Evolutionary conservation across 352 stramenopile genomes (phyloP), one percentile per base, ranked within the genome.

Genomic region (Phytophthora lateralis): DNA sequence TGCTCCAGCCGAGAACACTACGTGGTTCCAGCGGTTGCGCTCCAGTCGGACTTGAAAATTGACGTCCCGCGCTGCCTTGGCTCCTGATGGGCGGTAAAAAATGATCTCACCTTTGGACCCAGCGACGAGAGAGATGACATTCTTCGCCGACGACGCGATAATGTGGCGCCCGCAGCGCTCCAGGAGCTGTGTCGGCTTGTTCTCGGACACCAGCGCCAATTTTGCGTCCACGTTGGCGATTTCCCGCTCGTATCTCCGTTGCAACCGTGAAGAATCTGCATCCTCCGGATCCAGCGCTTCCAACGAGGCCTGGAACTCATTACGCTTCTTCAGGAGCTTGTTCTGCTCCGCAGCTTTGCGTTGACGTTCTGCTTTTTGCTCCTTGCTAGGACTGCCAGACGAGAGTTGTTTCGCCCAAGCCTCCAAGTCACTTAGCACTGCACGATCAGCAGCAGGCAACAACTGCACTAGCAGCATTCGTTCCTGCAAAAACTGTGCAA

Each of bases 261-360:
- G 63, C 12, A 91, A 44, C 0, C 80, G 71, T 10, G 69, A 30
- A 14, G 38, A 58, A n/a, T 83, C 68, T 4, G 57, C 18, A 7
- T 64, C 53, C 0, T 67, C 49, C 2, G 55, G 61, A 45, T 66
- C 44, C 17, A 88, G 24, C 0, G 53, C 59, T 3, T 54, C 52
- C 49, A 83, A 29, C 12, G 71, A 57, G 7, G 63, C 49, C 9
- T 72, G 66, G 18, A 78, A 62, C 55, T 85, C 76, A 21, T 62
- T 63, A 8, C 83, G 79, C 39, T 93, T 91, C 21, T 57, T 76
- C 15, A 93, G 63, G 20, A 88, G 21, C 38, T 85, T 88, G n/a
- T 63, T 73, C n/a, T 90, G 80, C 35, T 88, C 73, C 6, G 55
- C 56, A 10, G 64, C 70, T 52, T 78, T 65, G 46, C 80, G 65